Evolutionary conservation across 2,329 filamentous ascomycete species (phyloP), one percentile per base, ranked within the genome.

Genomic region (Epichloe baconii): DNA sequence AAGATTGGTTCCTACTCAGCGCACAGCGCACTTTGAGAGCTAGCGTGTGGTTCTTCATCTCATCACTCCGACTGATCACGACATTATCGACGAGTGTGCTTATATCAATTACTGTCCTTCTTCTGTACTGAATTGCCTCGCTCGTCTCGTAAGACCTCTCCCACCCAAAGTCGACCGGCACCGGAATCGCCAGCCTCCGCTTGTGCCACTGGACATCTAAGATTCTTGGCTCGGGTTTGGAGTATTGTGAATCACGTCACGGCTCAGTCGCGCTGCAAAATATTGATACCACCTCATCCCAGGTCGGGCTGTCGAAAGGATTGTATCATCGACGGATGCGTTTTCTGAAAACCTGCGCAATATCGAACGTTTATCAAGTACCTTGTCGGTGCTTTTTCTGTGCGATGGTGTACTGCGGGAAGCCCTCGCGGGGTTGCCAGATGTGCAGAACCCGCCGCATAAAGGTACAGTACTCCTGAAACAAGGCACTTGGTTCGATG

Each of bases 371-470:
- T n/a, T n/a, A n/a, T 41, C 6, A n/a, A 36, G 31, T 47, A 42
- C 36, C 37, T 10, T 15, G 15, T 31, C n/a, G 23, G 47, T 44
- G 15, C 44, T n/a, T 26, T 26, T 42, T 23, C 14, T 12, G 6
- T 64, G 68, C 53, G 56, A 83, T 83, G 80, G 80, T 82, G 12
- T 83, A 82, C 59, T 80, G 77, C 54, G 80, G 80, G 42, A 82
- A 81, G 66, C 78, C 81, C 60, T 83, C 80, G 1, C 70, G 74
- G 68, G 84, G 83, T 59, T 88, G 84, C 60, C 83, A 85, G 68
- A 86, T 83, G 78, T 88, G 84, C 64, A 78, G 83, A 63, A 83
- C 77, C 37, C 75, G 84, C 56, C 76, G 83, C 58, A 87, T 88
- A 62, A 87, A 87, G 76, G 84, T 85, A 72, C 17, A 44, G 2